Base-by-base conservation (phyloP, 1,284 basidiomycete species). In the Thecaphora thlaspeos region DNA sequence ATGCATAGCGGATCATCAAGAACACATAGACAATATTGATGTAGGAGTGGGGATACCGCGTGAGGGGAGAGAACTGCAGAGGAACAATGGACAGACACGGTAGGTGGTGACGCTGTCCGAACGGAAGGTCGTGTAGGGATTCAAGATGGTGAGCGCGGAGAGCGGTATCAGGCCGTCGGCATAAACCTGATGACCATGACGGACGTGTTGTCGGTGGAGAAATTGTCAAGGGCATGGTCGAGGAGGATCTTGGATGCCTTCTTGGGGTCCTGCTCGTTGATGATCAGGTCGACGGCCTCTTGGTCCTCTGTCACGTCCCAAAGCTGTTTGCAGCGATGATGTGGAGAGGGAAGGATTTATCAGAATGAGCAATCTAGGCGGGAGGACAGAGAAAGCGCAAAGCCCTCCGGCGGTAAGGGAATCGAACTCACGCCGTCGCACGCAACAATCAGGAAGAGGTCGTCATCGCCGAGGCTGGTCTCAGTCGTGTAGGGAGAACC, bases 401-500 rank as follows among this genome's bases (percentile, higher is more conserved):
- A 18, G n/a, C n/a, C n/a, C n/a, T n/a, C n/a, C n/a, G n/a, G n/a
- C n/a, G n/a, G n/a, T n/a, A n/a, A n/a, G n/a, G n/a, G n/a, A n/a
- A 30, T 30, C 14, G 8, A 7, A 30, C 37, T 38, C n/a, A 38
- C 37, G 8, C 95, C 95, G 79, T 99, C 95, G 76, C 95, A 99
- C 24, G 95, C 95, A 49, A 98, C 82, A 62, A 99, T 91, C 51
- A 99, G 78, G 80, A 94, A 93, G 76, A 95, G 90, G 78, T 99
- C 95, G 11, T 91, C 87, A 12, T 89, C 86, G 49, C 86, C 88
- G 18, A 99, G 81, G 59, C 88, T 87, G 7, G 94, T 97, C 79
- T 97, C 92, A 17, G 95, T 98, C 15, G 95, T 99, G 79, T 96
- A 99, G 11, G 95, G 95, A 34, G 90, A 85, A 1, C 95, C 95